Evolutionary conservation across 2,329 filamentous ascomycete genomes (phyloP), one percentile per base, ranked within the genome.

Genomic region (Pleoardoris graminearum): DNA sequence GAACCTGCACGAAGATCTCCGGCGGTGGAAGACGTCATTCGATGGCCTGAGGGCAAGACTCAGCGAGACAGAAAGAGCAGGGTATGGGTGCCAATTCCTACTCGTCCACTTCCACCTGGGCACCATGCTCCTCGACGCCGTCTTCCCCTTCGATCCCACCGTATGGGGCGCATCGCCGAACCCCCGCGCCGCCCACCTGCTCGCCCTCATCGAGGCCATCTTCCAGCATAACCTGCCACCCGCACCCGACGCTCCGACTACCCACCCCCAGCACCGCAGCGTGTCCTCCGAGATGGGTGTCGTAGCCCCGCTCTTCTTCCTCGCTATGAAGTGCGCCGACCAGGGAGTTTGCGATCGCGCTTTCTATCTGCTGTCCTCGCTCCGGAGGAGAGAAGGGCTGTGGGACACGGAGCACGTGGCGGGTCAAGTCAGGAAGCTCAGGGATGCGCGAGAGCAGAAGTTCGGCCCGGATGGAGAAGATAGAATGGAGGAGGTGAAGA

Each of bases 321-420:
- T 53, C 8, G 44, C 45, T 3, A 23, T 53, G 16, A 53, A 53
- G 21, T 53, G 50, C 32, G 35, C 50, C 8, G 50, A 53, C 38
- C 36, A 44, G 17, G 30, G 30, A 4, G n/a, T 51, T 3, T 41
- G 42, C 35, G 17, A 32, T 7, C 49, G 42, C 36, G 49, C 49
- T n/a, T n/a, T 38, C 12, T 25, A 45, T 23, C 25, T 51, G 17
- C 42, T 51, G 8, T 16, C 21, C 3, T 22, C 21, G 17, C 19
- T 17, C 6, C 41, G 35, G 29, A 33, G 49, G 23, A 33, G 42
- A 16, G 49, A 51, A 22, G 49, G 49, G 3, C 33, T 51, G 21
- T 51, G 44, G 41, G 49, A 51, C 14, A 23, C 41, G 4, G 12
- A 19, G 23, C 35, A 45, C 27, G 41, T 51, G 41, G 33, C 41